A percentile compares a stretch with the other conserved stretches of the same genome.
Conservation (phyloP, 495 filamentous ascomycete genomes). For the Neohortaea acidophila region DNA sequence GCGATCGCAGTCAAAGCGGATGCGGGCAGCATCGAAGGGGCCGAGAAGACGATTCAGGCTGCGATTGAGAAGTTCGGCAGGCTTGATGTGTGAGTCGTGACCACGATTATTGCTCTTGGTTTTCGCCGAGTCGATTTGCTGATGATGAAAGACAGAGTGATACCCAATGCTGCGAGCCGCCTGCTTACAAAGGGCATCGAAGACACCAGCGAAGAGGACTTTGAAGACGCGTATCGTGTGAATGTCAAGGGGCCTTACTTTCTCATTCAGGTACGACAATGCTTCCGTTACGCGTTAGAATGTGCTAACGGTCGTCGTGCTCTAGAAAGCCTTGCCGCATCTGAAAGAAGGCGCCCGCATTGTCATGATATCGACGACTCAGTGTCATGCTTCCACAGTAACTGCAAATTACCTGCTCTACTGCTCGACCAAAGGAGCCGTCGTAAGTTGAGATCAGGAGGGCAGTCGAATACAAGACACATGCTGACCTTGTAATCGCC, state of each 20-base stretch:
- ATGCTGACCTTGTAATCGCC: no score
- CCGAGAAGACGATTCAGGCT: slow-evolving; percentile 31
- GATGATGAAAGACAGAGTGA: not conserved
- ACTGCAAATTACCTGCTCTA: slow-evolving; percentile 48
- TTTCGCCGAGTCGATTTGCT: not conserved
- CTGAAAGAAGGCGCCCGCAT: slow-evolving; percentile 32
- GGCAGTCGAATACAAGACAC: no score
- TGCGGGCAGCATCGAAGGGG: slow-evolving; percentile 27
- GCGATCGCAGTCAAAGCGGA: slow-evolving; percentile 43
- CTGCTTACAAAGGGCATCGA: slow-evolving; percentile 40
- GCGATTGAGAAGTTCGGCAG: slow-evolving; percentile 33
- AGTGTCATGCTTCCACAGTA: slow-evolving; percentile 32
- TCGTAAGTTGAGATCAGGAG: no score
- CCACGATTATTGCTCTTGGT: not conserved
- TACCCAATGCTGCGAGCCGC: no score
- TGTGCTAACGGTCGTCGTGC: not conserved
- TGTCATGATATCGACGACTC: slow-evolving; percentile 34
- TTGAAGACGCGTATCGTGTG: slow-evolving; percentile 37
- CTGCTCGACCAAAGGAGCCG: slow-evolving; percentile 47
- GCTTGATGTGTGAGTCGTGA: slow-evolving; percentile 37
- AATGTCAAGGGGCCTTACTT: slow-evolving; percentile 61
- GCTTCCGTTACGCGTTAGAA: no score
- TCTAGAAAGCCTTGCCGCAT: slow-evolving; percentile 39
- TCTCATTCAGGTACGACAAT: slow-evolving; percentile 33
- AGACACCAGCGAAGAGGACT: slow-evolving; percentile 43